phyloP scores from a whole-genome alignment of 192 early-diverging fungal species.

The Phycomyces blakesleeanus region DNA sequence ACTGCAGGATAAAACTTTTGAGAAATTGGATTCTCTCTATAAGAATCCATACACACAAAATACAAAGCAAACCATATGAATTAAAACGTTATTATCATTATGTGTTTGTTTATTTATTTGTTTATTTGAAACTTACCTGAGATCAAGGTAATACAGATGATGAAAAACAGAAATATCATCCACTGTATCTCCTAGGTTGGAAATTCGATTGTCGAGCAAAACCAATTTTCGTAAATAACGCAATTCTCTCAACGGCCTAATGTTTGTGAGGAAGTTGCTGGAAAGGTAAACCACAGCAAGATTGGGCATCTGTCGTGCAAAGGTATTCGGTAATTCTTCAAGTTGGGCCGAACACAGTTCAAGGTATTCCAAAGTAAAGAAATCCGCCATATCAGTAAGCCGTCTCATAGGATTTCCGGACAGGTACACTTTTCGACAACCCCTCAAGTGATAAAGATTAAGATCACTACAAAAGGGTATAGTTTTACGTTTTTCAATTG shows the following conservation, averaged over 20 bases:
- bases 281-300: conserved; percentile 38
- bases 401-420: conserved; percentile 37
- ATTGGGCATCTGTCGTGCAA: conserved; percentile 39
- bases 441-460: conserved; percentile 15
- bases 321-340: conserved; percentile 35
- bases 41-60: too few species aligned
- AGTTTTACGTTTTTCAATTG: too few species aligned
- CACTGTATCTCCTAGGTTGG: conserved; percentile 27
- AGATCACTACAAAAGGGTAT: conserved; percentile 22
- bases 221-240: conserved; percentile 39
- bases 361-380: conserved; percentile 44
- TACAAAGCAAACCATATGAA: too few species aligned
- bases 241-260: conserved; percentile 33
- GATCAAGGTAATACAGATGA: conserved; percentile 19
- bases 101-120: too few species aligned
- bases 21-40: conserved; percentile 16
- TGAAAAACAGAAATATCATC: conserved; percentile 7
- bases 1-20: conserved; percentile 4
- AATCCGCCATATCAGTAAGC: conserved; percentile 33
- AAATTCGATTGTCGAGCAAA: conserved; percentile 42
- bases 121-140: conserved; percentile 19
- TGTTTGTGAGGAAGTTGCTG: conserved; percentile 37
- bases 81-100: too few species aligned
- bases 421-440: conserved; percentile 24
- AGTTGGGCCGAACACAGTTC: conserved; percentile 43